Evolutionary conservation across 2,329 filamentous ascomycete species (phyloP).

Genomic region (Cordyceps cicadae): DNA sequence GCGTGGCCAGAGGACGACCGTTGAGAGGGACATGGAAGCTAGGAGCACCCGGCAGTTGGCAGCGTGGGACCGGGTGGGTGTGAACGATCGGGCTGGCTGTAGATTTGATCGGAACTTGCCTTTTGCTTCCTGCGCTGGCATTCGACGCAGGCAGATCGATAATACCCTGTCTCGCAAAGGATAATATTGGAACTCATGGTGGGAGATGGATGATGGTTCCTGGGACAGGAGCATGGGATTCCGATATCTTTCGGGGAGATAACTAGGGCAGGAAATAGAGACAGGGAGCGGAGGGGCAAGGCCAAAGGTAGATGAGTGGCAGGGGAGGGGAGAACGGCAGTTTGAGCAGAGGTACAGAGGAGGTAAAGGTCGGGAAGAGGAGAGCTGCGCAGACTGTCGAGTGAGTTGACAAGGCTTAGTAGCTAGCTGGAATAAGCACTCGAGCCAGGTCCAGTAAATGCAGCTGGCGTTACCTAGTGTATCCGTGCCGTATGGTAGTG

Average conservation of each 20-base stretch:
- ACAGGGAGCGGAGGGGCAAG: neutral
- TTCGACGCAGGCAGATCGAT: slow-evolving; percentile 34
- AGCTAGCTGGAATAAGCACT: neutral
- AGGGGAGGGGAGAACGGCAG: neutral
- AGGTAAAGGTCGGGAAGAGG: neutral
- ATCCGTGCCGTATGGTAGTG: neutral
- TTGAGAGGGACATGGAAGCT: neutral
- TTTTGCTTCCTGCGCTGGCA: slow-evolving; percentile 34
- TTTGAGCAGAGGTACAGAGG: neutral
- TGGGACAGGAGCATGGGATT: neutral
- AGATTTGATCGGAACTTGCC: slow-evolving; percentile 17
- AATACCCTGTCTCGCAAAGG: slow-evolving; percentile 14
- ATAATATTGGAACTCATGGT: slow-evolving; percentile 12
- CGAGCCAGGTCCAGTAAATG: neutral
- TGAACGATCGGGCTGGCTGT: neutral
- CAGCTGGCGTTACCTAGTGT: neutral
- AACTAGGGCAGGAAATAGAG: neutral
- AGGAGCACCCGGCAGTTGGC: neutral
- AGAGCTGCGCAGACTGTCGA: neutral
- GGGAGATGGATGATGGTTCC: neutral
- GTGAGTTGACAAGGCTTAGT: neutral
- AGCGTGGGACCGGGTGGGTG: neutral
- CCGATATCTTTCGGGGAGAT: slow-evolving; percentile 6
- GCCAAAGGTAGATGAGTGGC: too few relatives aligned
- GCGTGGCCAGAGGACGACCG: neutral